phyloP scores from a whole-genome alignment of 2,329 filamentous ascomycete species.

The Periconia macrospinosa region DNA sequence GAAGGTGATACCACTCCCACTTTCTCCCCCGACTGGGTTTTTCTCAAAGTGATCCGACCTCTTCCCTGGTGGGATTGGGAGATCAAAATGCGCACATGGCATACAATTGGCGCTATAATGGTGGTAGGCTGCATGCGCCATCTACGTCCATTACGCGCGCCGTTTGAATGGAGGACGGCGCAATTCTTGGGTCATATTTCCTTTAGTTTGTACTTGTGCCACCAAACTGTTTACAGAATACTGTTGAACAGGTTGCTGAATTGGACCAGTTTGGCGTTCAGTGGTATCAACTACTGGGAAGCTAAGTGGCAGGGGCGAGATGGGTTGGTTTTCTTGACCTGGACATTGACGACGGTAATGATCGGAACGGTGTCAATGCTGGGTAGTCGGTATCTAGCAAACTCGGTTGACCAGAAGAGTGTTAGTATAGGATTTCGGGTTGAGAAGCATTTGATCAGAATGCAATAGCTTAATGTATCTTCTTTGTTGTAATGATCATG shows the following conservation, averaged over 20 bases:
- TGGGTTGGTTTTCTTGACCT: background rate
- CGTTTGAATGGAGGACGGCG: conserved; percentile 1
- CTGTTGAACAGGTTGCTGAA: background rate
- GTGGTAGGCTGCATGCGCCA: conserved; percentile 1
- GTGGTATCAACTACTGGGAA: background rate
- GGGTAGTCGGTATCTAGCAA: background rate
- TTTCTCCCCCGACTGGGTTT: conserved; percentile 2
- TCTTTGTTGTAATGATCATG: too few relatives aligned
- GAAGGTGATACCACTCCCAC: background rate
- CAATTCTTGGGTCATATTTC: conserved; percentile 3
- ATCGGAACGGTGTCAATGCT: background rate
- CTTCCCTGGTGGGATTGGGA: conserved; percentile 6
- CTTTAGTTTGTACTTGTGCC: conserved; percentile 5
- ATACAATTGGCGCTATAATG: conserved; percentile 7
- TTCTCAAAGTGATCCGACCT: background rate
- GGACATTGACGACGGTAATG: background rate
- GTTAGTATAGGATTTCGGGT: background rate
- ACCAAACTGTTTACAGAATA: conserved; percentile 3
- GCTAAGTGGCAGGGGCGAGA: background rate
- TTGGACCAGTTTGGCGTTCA: background rate
- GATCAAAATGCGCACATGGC: conserved; percentile 2
- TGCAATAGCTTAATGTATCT: background rate
- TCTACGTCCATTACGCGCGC: background rate
- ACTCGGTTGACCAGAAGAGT: background rate
- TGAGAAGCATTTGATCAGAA: background rate